Evolutionary conservation across 2,329 filamentous ascomycete species (phyloP).

Genomic region (Fusarium sp.): DNA sequence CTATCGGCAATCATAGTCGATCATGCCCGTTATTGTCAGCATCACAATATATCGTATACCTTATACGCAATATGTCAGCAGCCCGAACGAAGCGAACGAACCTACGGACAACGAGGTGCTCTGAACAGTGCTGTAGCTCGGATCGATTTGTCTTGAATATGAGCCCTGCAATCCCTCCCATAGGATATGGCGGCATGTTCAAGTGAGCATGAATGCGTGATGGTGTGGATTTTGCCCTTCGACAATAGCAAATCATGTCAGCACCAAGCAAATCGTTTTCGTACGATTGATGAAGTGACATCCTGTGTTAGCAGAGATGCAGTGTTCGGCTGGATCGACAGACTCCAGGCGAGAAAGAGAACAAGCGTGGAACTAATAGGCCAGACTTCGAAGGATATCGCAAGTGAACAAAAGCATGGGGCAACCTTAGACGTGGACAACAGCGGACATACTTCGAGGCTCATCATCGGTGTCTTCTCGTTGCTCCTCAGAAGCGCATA

Average conservation of each 20-base stretch:
- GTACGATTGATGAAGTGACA: not conserved
- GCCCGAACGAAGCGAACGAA: slow-evolving; percentile 1
- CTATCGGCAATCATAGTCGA: not conserved
- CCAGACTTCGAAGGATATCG: not conserved
- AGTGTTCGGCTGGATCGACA: not conserved
- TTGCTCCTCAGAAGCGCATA: not conserved
- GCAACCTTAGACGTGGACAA: not conserved
- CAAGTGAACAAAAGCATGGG: slow-evolving; percentile 8
- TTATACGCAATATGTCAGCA: not conserved
- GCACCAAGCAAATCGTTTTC: not conserved
- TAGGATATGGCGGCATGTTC: not conserved
- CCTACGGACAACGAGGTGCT: not conserved
- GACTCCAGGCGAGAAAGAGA: not conserved
- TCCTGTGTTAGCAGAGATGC: not conserved
- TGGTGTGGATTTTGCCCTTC: not conserved
- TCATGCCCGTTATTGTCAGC: not conserved
- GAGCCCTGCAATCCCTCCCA: not conserved
- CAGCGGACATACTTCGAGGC: not conserved
- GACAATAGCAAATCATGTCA: not conserved
- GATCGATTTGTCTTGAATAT: not conserved
- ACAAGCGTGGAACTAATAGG: not conserved
- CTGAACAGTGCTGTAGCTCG: not conserved
- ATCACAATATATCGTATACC: not conserved
- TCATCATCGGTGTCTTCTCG: not conserved
- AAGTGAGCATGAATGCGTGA: slow-evolving; percentile 1